Evolutionary conservation across 2,329 filamentous ascomycete species (phyloP).

Genomic region (Ramularia collo-cygni): DNA sequence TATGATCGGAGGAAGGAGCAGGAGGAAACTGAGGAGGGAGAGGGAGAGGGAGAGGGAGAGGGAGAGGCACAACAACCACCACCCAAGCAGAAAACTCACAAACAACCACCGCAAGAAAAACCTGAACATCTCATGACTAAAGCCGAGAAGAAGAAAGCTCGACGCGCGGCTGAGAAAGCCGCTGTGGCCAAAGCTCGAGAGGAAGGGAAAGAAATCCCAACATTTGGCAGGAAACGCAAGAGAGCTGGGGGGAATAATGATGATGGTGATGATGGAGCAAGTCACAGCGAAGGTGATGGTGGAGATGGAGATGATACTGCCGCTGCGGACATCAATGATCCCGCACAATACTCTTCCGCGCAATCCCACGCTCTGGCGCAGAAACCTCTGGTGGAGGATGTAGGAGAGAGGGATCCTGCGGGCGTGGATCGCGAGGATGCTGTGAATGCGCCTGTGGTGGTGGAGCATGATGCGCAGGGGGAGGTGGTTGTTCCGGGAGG

Average conservation of each 20-base stretch:
- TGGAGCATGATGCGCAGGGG: constrained; percentile 18
- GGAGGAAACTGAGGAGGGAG: constrained; percentile 15
- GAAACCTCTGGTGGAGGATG: constrained; percentile 35
- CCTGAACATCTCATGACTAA: constrained; percentile 6
- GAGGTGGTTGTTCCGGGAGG: constrained; percentile 11
- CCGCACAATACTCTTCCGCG: too few species aligned
- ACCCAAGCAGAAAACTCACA: too few species aligned
- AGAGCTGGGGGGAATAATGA: constrained; percentile 9
- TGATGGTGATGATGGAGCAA: constrained; percentile 22
- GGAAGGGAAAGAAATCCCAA: constrained; percentile 1
- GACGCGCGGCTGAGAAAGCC: constrained; percentile 9
- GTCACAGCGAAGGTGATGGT: too few species aligned
- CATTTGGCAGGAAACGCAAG: constrained; percentile 12
- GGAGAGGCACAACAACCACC: too few species aligned
- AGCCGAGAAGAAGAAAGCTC: constrained; percentile 14
- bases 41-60: constrained; percentile 21
- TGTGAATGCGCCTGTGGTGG: constrained; percentile 15
- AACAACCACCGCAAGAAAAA: too few species aligned
- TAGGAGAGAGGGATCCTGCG: constrained; percentile 31
- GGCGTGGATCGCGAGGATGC: constrained; percentile 26
- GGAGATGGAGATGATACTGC: too few species aligned
- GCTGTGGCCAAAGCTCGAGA: not conserved
- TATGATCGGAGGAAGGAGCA: constrained; percentile 10
- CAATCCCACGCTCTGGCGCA: constrained; percentile 29
- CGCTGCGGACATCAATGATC: too few species aligned